Evolutionary conservation across 768 basidiomycete species (phyloP).

Genomic region (Leccinum barrowsii): DNA sequence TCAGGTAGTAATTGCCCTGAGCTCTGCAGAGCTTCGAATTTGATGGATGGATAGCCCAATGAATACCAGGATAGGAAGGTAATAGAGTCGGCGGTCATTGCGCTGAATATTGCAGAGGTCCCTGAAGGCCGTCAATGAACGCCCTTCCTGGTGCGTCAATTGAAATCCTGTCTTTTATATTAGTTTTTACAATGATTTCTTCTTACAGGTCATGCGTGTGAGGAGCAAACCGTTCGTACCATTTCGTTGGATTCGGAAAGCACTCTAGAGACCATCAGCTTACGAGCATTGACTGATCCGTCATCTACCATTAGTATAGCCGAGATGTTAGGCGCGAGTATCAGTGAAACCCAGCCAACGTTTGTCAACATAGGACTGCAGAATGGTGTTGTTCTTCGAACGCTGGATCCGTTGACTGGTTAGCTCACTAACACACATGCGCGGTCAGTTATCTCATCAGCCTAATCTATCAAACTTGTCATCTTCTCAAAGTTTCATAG

Average conservation of each 20-base stretch:
- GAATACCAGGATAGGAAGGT: constrained; percentile 91
- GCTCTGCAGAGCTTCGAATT: constrained; percentile 96
- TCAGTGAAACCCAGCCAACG: constrained; percentile 94
- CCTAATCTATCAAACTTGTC: too few species aligned
- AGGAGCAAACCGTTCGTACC: constrained; percentile 97
- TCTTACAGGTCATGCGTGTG: constrained; percentile 94
- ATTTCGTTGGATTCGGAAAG: constrained; percentile 96
- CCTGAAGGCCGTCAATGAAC: constrained; percentile 87
- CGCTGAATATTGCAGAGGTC: constrained; percentile 23
- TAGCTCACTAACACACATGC: constrained; percentile 70
- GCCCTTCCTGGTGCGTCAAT: constrained; percentile 73
- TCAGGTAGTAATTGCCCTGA: constrained; percentile 93
- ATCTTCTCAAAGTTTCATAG: too few species aligned
- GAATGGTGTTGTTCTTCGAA: constrained; percentile 92
- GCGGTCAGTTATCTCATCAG: too few species aligned
- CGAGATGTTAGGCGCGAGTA: constrained; percentile 94
- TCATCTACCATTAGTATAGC: constrained; percentile 96
- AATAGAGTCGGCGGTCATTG: constrained; percentile 93
- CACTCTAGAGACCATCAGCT: constrained; percentile 91
- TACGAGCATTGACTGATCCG: constrained; percentile 94
- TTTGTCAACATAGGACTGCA: constrained; percentile 98
- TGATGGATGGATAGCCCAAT: constrained; percentile 69
- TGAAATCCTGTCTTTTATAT: background rate
- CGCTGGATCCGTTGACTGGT: constrained; percentile 91
- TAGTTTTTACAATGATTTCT: constrained; percentile 1